Evolutionary conservation across 495 filamentous ascomycete genomes (phyloP).

Genomic region (Polyplosphaeria fusca): DNA sequence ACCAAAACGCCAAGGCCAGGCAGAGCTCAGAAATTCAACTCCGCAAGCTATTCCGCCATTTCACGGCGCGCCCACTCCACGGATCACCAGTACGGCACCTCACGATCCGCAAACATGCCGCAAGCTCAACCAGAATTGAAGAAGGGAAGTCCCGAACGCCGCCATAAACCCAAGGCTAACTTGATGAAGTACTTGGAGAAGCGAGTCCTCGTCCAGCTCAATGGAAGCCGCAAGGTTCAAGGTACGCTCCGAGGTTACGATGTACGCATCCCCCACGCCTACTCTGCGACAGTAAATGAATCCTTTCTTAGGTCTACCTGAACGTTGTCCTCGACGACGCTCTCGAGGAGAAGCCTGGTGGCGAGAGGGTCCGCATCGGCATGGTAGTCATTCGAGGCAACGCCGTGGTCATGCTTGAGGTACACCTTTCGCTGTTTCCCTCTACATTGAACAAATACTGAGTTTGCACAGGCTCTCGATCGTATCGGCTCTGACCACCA

Average conservation of each 20-base stretch:
- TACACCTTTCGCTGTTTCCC: conserved; percentile 36
- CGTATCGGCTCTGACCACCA: conserved; percentile 45
- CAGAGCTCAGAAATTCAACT: not conserved
- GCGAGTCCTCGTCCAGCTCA: conserved; percentile 93
- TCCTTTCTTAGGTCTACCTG: conserved; percentile 84
- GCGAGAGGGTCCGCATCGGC: conserved; percentile 85
- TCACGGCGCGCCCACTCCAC: not conserved
- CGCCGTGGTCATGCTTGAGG: conserved; percentile 61
- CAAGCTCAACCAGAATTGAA: conserved; percentile 98
- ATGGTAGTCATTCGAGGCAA: conserved; percentile 67
- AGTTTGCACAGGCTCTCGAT: conserved; percentile 52
- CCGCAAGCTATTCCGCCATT: not conserved
- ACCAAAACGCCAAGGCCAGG: not conserved
- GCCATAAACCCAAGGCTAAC: too few relatives aligned
- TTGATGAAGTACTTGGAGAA: conserved; percentile 99
- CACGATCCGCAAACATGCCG: conserved; percentile 66
- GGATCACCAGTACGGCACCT: too few relatives aligned
- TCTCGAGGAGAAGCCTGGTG: conserved; percentile 89
- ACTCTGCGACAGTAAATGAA: not conserved
- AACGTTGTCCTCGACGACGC: conserved; percentile 98
- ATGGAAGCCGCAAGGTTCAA: conserved; percentile 95
- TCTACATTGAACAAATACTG: conserved; percentile 33
- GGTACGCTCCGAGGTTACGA: conserved; percentile 93
- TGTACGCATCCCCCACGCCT: conserved; percentile 48
- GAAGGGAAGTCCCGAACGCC: conserved; percentile 61